Percentiles rank a stretch among this genome's conserved stretches.
Evolutionary conservation across 1,284 basidiomycete genomes (phyloP).

Genomic region (Lentinula novae-zelandiae): DNA sequence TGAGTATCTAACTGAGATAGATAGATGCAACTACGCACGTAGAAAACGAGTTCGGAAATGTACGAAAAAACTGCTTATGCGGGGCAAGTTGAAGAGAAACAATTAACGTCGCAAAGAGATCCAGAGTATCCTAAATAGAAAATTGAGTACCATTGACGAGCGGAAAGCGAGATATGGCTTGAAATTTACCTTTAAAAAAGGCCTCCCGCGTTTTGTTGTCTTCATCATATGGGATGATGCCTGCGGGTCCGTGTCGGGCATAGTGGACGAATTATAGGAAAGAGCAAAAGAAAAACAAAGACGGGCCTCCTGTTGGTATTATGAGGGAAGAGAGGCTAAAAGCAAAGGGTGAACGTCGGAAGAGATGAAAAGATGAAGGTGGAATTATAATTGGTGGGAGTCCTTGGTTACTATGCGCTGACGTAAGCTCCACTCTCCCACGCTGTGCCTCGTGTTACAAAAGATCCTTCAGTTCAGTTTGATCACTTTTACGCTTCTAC

Average conservation of each 20-base stretch:
- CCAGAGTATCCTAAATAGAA: slow-evolving; percentile 84
- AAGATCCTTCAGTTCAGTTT: slow-evolving; percentile 30
- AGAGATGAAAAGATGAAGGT: slow-evolving; percentile 16
- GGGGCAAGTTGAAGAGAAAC: slow-evolving; percentile 88
- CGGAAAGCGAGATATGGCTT: slow-evolving; percentile 8
- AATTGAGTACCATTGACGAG: neutral
- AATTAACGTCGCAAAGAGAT: slow-evolving; percentile 95
- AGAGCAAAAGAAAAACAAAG: slow-evolving; percentile 19
- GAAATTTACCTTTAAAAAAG: slow-evolving; percentile 79
- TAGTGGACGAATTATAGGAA: slow-evolving; percentile 24
- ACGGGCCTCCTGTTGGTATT: slow-evolving; percentile 20
- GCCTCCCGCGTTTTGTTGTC: slow-evolving; percentile 90
- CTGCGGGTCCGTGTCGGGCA: slow-evolving; percentile 39
- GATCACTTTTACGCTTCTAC: slow-evolving; percentile 9
- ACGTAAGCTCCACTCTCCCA: slow-evolving; percentile 10
- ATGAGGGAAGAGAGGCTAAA: slow-evolving; percentile 23
- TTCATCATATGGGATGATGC: slow-evolving; percentile 93
- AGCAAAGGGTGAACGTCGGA: slow-evolving; percentile 26
- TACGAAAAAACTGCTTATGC: slow-evolving; percentile 95
- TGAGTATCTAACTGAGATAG: slow-evolving; percentile 16
- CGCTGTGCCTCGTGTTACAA: slow-evolving; percentile 28
- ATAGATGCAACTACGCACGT: slow-evolving; percentile 59
- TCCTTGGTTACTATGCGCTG: slow-evolving; percentile 30
- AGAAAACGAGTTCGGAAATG: slow-evolving; percentile 92
- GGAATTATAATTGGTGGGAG: slow-evolving; percentile 29